Evolutionary conservation across 1,139 yeast genomes (phyloP), one percentile per base, ranked within the genome.

Genomic region (Suhomyces anneliseae): DNA sequence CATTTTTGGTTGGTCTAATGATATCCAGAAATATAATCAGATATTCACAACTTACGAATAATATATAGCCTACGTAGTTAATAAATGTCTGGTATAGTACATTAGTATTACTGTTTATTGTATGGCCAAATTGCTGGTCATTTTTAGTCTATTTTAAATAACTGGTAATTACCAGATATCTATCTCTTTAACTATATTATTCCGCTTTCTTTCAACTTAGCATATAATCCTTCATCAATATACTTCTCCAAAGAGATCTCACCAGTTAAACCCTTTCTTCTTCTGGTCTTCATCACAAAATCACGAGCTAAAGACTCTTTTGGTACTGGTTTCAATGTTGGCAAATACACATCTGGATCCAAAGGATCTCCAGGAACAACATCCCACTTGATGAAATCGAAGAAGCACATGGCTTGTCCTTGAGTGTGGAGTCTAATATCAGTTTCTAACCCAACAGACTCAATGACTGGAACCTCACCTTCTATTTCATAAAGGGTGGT

Each of bases 301-400:
- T 95, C 99, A 50, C 99, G 74, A 0, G 97, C 93, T 53, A 92
- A 69, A 1, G 87, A 83, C 26, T 74, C 72, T 0, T 73, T 66
- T 4, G 86, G 84, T 1, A 93, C 97, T 0, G 97, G 88, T 55
- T 82, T 82, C 60, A 93, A 72, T 36, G 83, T 78, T 8, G 90
- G 90, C 38, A 90, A 76, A 44, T 69, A 71, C 12, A 81, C 81
- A 27, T 79, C 77, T 27, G 69, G 68, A 62, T 92, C 96, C 55
- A 92, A 64, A 6, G 98, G 98, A 67, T 92, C 90, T 0, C 99
- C 99, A 1, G 97, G 96, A 0, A 89, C 96, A 8, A 74, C 64
- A 15, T 80, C 79, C 96, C 97, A 95, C 50, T 74, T 77, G 48
- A 77, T 76, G 63, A 88, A 90, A 40, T 78, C 77, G 52, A 86